Evolutionary conservation across 2,329 filamentous ascomycete species (phyloP), one percentile per base, ranked within the genome.

Genomic region (Alternaria hordeiaustralica): DNA sequence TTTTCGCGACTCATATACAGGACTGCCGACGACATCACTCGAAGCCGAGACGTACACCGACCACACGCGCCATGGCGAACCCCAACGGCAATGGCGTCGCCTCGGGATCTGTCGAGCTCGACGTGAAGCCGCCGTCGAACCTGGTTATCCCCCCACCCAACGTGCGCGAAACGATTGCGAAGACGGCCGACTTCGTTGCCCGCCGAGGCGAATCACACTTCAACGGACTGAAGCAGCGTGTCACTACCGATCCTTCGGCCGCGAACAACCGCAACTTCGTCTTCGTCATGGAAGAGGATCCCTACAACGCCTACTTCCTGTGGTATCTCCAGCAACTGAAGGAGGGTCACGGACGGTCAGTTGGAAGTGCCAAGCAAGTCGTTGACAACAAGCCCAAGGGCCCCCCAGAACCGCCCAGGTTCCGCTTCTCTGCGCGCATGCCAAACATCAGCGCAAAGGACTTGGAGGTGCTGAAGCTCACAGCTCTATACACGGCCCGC

Each of bases 361-460:
- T 57, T 18, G 61, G 65, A 58, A 63, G 54, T 43, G 61, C 71
- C 7, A 61, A 68, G 44, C 64, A 61, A 13, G 65, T 61, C 11
- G 66, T 83, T 71, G 84, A 81, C 54, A 87, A 88, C 79, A 93
- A 92, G 77, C 90, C 93, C 46, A 88, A 92, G 79, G 95, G 94
- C 21, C 95, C 95, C 8, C 89, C 91, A 46, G 89, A 94, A 75
- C 96, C 96, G 15, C 88, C 92, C 61, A 91, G 94, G 73, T 98
- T 96, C 76, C 88, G 92, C 71, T 99, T 97, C 83, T 97, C 93
- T 60, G 94, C 96, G 71, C 92, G 94, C 78, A 97, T 98, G 93
- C 96, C 96, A 61, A 95, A 94, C 71, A 97, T 99, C 82, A 97
- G 91, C 81, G 93, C 96, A 68, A 92, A 97, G 80, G 96, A 99